These are phyloP conservation scores for Tolypocladium inflatum DNA, from an alignment of 2,329 filamentous ascomycete species.

Conservation along the genomic window DNA sequence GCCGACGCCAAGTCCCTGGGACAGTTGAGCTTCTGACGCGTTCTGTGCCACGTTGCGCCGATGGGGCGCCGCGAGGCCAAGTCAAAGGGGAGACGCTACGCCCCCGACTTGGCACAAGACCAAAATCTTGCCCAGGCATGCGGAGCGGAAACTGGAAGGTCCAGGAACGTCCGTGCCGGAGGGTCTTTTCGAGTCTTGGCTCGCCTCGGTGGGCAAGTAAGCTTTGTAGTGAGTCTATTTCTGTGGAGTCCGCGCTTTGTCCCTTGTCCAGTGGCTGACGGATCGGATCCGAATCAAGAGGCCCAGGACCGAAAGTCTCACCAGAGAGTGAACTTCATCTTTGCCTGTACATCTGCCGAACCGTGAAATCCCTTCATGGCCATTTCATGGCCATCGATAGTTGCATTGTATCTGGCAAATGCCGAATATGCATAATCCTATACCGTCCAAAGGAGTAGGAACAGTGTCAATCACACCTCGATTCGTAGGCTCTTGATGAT, in stretches of 20 bases:
- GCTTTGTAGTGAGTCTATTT: neutral
- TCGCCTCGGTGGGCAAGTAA: neutral
- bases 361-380: neutral
- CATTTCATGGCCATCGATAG: neutral
- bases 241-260: neutral
- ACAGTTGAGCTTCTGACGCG: neutral
- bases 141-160: neutral
- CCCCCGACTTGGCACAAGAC: neutral
- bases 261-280: neutral
- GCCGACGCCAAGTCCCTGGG: too few relatives aligned
- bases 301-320: neutral
- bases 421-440: neutral
- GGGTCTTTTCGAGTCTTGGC: neutral
- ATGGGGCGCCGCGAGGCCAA: neutral
- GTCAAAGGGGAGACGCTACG: neutral
- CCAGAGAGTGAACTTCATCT: neutral
- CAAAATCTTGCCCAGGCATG: neutral
- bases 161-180: neutral
- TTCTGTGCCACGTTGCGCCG: neutral
- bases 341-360: neutral
- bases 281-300: neutral
- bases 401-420: neutral
- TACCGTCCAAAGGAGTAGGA: neutral
- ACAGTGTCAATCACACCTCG: neutral
- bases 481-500: neutral